Conservation (phyloP, 2,329 filamentous ascomycete species). For the Fusarium palustre region DNA sequence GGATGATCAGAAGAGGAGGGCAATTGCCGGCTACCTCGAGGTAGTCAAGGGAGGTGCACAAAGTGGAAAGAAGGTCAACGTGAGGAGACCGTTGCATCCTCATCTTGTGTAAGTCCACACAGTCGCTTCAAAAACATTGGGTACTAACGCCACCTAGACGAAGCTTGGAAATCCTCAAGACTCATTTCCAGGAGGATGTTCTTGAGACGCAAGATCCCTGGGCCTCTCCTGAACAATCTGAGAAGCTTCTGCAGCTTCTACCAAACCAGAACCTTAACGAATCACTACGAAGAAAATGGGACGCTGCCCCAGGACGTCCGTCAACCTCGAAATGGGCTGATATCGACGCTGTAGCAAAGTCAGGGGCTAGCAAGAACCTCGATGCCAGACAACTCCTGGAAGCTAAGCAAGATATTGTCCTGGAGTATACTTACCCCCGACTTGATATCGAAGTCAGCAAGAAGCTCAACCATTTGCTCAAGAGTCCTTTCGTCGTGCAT, state of each 20-base stretch:
- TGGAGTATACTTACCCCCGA: slow-evolving; percentile 97
- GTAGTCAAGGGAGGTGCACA: slow-evolving; percentile 88
- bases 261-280: slow-evolving; percentile 83
- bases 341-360: slow-evolving; percentile 86
- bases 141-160: slow-evolving; percentile 63
- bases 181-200: slow-evolving; percentile 86
- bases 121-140: neutral
- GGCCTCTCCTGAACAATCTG: slow-evolving; percentile 74
- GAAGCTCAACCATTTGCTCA: slow-evolving; percentile 97
- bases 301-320: slow-evolving; percentile 79
- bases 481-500: slow-evolving; percentile 96
- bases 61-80: slow-evolving; percentile 86
- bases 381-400: slow-evolving; percentile 80
- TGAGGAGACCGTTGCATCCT: slow-evolving; percentile 87
- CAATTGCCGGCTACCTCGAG: slow-evolving; percentile 90
- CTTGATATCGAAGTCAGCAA: slow-evolving; percentile 98
- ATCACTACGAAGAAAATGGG: slow-evolving; percentile 90
- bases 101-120: slow-evolving; percentile 74
- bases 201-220: slow-evolving; percentile 90
- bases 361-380: slow-evolving; percentile 77
- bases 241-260: slow-evolving; percentile 84
- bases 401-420: slow-evolving; percentile 93
- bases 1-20: slow-evolving; percentile 85
- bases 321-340: slow-evolving; percentile 92
- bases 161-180: slow-evolving; percentile 85